phyloP scores from a whole-genome alignment of 164 flowering plant genomes.

The Aristolochia contorta region DNA sequence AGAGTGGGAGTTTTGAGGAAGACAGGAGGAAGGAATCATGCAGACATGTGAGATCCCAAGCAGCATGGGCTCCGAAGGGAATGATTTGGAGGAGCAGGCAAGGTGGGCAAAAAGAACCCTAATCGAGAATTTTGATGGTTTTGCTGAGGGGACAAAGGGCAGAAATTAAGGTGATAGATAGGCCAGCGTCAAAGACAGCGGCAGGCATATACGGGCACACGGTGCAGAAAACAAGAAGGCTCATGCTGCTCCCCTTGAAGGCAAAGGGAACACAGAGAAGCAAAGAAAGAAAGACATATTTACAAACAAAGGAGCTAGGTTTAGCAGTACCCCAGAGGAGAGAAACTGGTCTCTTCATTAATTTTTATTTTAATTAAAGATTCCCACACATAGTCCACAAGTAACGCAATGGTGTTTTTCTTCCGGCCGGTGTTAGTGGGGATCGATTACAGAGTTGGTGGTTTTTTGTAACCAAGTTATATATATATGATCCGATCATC shows the following conservation, averaged over 20 bases:
- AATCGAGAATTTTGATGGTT: conserved; percentile 59
- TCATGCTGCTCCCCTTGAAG: conserved; percentile 25
- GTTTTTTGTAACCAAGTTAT: background rate
- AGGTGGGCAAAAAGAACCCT: conserved; percentile 18
- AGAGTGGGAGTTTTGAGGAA: background rate
- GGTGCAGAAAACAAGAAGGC: conserved; percentile 37
- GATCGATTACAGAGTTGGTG: too few relatives aligned
- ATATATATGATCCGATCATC: too few relatives aligned
- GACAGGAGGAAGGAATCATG: conserved; percentile 9
- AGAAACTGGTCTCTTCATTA: background rate
- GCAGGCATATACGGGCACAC: conserved; percentile 24
- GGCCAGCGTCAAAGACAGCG: conserved; percentile 32
- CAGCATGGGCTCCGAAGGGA: conserved; percentile 6
- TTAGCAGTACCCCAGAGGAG: background rate
- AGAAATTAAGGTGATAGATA: conserved; percentile 46
- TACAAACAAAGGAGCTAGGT: background rate
- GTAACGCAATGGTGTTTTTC: too few relatives aligned
- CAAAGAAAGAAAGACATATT: conserved; percentile 9
- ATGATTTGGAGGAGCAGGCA: conserved; percentile 19
- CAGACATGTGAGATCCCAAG: conserved; percentile 14
- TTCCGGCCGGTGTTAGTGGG: background rate
- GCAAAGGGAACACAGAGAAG: conserved; percentile 1
- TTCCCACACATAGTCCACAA: too few relatives aligned
- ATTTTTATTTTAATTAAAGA: background rate
- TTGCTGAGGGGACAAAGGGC: conserved; percentile 76